Conservation (phyloP, 2,329 filamentous ascomycete genomes). For the Epichloe gansuensis region DNA sequence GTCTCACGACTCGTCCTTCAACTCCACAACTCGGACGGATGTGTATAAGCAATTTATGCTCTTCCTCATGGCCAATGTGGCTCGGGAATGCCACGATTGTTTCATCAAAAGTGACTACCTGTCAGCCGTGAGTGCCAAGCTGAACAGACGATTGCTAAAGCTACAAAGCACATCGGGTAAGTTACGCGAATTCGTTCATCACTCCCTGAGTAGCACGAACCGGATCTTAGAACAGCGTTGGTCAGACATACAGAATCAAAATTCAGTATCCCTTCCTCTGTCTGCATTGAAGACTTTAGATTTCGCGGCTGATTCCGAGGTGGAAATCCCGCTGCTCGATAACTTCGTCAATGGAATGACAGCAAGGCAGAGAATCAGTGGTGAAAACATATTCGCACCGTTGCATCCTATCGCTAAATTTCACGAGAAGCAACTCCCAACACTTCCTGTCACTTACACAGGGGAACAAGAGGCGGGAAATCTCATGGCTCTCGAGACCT, state of each 20-base stretch:
- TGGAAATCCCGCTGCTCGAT: conserved; percentile 7
- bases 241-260: conserved; percentile 33
- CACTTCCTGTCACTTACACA: not conserved
- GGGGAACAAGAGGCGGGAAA: not conserved
- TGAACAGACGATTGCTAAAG: conserved; percentile 28
- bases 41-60: conserved; percentile 5
- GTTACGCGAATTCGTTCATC: not conserved
- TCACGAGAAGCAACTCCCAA: not conserved
- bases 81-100: not conserved
- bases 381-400: not conserved
- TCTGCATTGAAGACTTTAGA: not conserved
- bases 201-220: not conserved
- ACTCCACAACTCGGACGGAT: conserved; percentile 2
- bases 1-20: conserved; percentile 1
- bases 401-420: not conserved
- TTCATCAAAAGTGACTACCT: conserved; percentile 14
- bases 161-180: conserved; percentile 10
- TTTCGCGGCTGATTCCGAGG: not conserved
- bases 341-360: not conserved
- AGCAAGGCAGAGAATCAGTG: not conserved
- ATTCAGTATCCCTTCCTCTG: conserved; percentile 30
- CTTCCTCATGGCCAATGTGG: conserved; percentile 1
- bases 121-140: conserved; percentile 28
- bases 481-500: conserved; percentile 27
- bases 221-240: conserved; percentile 3